Conservation (phyloP, 306 rosid species). For the Quercus glauca region DNA sequence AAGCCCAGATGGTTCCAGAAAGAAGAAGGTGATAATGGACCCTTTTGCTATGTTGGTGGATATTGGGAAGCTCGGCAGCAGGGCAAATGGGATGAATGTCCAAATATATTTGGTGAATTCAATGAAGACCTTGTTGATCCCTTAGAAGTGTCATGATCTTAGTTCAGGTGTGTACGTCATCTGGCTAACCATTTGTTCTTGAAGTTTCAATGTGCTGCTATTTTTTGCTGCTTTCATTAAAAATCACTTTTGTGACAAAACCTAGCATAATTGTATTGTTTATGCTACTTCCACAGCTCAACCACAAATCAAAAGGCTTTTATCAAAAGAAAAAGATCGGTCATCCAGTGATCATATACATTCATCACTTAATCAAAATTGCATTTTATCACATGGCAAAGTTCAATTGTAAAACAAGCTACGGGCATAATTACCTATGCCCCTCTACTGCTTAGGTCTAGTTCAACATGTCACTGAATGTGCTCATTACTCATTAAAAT, state of each 20-base stretch:
- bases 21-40: slow-evolving; percentile 62
- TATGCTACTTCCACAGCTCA: too few species aligned
- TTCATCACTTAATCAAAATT: not conserved
- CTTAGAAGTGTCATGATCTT: slow-evolving; percentile 44
- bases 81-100: slow-evolving; percentile 81
- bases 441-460: not conserved
- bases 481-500: not conserved
- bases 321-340: not conserved
- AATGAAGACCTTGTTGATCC: slow-evolving; percentile 37
- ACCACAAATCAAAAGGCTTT: too few species aligned
- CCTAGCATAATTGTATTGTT: too few species aligned
- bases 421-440: not conserved
- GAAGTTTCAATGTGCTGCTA: not conserved
- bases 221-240: not conserved
- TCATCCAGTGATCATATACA: not conserved
- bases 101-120: slow-evolving; percentile 80
- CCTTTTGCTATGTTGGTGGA: slow-evolving; percentile 71
- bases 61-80: slow-evolving; percentile 83
- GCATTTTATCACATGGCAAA: not conserved
- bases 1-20: slow-evolving; percentile 81
- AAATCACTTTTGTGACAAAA: not conserved
- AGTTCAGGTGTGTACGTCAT: slow-evolving; percentile 40
- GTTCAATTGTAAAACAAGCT: too few species aligned
- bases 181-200: not conserved
- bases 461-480: not conserved